Base-by-base conservation (phyloP, 2,329 filamentous ascomycete species). In the Arthrobotrys iridis region DNA sequence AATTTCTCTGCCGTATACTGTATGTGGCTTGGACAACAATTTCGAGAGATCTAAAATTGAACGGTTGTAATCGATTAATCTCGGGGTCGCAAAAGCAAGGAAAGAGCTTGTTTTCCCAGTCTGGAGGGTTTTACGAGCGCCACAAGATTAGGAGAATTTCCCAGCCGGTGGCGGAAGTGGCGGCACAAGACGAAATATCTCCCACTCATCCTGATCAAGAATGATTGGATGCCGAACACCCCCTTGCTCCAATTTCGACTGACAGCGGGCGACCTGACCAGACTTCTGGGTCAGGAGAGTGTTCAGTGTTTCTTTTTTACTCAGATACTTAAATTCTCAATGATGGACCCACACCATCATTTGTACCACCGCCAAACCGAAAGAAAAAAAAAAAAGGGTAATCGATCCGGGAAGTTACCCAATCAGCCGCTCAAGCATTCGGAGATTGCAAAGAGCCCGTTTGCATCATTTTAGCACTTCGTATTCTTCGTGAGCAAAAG, bases 71-170 rank as follows among this genome's bases (percentile, higher is more conserved):
- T 63, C 45, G 45, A 64, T 64, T 45, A 68, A 59, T 60, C 52
- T 68, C 52, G 24, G 18, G 11, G 43, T 24, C 43, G 8, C 50
- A 55, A 41, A 43, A 46, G n/a, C 55, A 43, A 57, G 37, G 46
- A 33, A 55, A 52, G 50, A 37, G 43, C 26, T 30, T 58, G 43
- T 75, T 50, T 40, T 26, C 60, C 37, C 40, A 22, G 37, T 52
- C 41, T 63, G 63, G 70, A 41, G 59, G 50, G 58, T 40, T 60
- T 28, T 73, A 24, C 41, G 40, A 37, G 58, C 71, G 68, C 68
- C 68, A 73, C 57, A 75, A 65, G 64, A 67, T 66, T 75, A 75
- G 71, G 71, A 75, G 71, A 75, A 68, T 75, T 75, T 68, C 63
- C 63, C 62, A 63, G 55, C 55, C 57, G 7, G 62, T 60, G 71